A percentile compares a stretch with the other conserved stretches of the same genome.
Evolutionary conservation across 1,139 yeast genomes (phyloP).

Genomic region (Hyphopichia burtonii): DNA sequence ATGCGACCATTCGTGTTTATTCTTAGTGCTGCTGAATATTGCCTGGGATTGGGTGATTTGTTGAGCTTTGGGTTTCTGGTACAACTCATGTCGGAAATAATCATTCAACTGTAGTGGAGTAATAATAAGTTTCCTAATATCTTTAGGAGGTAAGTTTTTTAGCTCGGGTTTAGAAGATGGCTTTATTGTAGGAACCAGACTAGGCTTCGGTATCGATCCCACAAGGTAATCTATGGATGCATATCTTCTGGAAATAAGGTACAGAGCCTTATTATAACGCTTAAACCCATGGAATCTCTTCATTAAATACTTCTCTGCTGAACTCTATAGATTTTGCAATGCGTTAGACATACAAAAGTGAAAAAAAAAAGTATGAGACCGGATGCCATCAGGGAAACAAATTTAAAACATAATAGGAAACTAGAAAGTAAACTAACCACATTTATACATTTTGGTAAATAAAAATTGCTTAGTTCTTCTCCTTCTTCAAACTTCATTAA

Average conservation of each 20-base stretch:
- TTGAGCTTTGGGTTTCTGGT: constrained; percentile 3
- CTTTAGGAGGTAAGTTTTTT: constrained; percentile 5
- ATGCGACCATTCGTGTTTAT: constrained; percentile 60
- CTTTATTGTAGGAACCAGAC: neutral
- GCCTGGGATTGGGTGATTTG: constrained; percentile 16
- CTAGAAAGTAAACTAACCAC: neutral
- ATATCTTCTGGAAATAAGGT: neutral
- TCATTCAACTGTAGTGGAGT: constrained; percentile 26
- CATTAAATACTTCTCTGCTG: too few species aligned
- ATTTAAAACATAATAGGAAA: neutral
- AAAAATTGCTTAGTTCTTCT: too few species aligned
- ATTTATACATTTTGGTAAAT: neutral
- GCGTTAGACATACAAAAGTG: neutral
- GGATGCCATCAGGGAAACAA: neutral
- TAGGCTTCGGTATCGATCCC: constrained; percentile 4
- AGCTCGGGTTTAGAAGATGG: constrained; percentile 1
- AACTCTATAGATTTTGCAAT: neutral
- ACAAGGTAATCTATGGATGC: constrained; percentile 15
- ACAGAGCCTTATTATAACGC: neutral
- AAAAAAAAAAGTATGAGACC: neutral
- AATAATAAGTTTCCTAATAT: constrained; percentile 13
- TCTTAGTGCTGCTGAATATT: constrained; percentile 46
- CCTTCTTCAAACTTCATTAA: too few species aligned
- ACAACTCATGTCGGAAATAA: constrained; percentile 19
- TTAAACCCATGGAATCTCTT: neutral